phyloP scores from a whole-genome alignment of 345 rosid genomes.

The Theobroma cacao region DNA sequence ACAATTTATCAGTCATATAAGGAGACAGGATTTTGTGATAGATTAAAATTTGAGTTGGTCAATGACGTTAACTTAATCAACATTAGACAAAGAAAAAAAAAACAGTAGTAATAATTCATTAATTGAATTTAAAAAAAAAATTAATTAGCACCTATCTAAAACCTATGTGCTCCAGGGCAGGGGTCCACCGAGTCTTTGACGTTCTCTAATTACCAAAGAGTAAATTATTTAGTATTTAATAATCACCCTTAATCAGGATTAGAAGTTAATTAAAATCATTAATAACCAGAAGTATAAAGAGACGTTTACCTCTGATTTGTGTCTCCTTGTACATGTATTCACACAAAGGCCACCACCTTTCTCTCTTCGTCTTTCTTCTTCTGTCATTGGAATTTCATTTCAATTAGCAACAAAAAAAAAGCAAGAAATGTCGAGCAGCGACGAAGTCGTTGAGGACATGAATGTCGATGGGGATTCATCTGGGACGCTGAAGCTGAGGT shows the following conservation, averaged over 20 bases:
- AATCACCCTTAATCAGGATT: background rate
- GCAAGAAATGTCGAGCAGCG: conserved; percentile 41
- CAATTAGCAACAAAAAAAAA: background rate
- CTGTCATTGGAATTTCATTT: background rate
- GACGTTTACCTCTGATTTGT: background rate
- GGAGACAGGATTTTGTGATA: background rate
- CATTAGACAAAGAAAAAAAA: too few relatives aligned
- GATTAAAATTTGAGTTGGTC: background rate
- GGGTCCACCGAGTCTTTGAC: background rate
- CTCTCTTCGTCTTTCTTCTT: background rate
- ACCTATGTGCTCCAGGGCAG: background rate
- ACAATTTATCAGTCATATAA: background rate
- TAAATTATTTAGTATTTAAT: background rate
- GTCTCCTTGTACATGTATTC: background rate
- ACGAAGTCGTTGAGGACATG: conserved; percentile 43
- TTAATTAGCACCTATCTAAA: too few relatives aligned
- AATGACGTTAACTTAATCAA: background rate
- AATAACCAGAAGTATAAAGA: background rate
- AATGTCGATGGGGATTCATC: conserved; percentile 37
- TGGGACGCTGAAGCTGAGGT: conserved; percentile 34
- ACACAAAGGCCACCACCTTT: background rate
- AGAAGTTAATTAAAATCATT: background rate
- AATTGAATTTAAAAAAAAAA: too few relatives aligned
- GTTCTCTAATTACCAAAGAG: background rate
- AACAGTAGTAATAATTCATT: too few relatives aligned